Evolutionary conservation across 2,329 filamentous ascomycete genomes (phyloP), one percentile per base, ranked within the genome.

Genomic region (Colletotrichum theobromicola): DNA sequence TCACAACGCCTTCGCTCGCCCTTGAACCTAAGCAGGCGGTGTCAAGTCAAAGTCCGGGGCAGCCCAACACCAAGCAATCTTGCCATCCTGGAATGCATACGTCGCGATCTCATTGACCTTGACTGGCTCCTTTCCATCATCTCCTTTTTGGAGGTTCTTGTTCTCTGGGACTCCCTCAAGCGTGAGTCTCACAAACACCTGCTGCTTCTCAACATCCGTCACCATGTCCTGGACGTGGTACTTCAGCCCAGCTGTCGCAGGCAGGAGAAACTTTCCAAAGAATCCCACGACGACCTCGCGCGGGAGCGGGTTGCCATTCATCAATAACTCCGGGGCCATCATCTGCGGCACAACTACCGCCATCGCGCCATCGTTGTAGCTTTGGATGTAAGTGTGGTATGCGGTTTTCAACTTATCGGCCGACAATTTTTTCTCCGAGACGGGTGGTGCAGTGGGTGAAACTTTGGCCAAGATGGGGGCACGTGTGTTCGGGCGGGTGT

Each of bases 141-240:
- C 24, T 2, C 50, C 71, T 12, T 9, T 70, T 34, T 64, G 66
- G 8, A 73, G 58, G 4, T 34, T 57, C 50, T 64, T 50, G 4
- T 73, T 70, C 66, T 70, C 50, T 7, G 66, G 58, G 5, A 70
- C 65, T 1, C 71, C 71, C 35, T 58, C 35, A 24, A 73, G 50
- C 4, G 66, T 42, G 4, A 73, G 66, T 46, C 71, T 55, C 9
- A 70, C 50, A 18, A 60, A 60, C 2, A 73, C 32, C 46, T 65
- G 71, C 46, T 73, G 71, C 50, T 58, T 73, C 21, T 50, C 60
- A 16, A n/a, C 35, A 9, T 73, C 70, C 34, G 55, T 18, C 15
- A 70, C 66, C 12, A 70, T 30, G 13, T 73, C 70, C 12, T 73
- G 66, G 7, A 73, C 7, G 4, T 30, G 16, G 50, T 73, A 64